These are phyloP conservation scores for Coemansia sp. DNA, from an alignment of 192 early-diverging fungal genomes.

Conservation along the genomic window DNA sequence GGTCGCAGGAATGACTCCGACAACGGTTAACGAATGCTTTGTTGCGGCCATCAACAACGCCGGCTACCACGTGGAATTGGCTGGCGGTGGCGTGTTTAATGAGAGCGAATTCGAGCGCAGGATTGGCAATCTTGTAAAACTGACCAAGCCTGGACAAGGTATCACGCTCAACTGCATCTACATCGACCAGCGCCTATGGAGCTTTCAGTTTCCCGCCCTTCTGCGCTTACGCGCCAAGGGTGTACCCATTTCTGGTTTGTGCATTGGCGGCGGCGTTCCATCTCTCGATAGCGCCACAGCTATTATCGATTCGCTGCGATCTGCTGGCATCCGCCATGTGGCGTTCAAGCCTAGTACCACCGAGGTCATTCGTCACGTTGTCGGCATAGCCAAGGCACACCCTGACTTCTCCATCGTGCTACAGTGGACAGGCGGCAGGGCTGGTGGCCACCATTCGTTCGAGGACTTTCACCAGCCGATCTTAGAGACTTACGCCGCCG, in stretches of 20 bases:
- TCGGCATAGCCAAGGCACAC: slow-evolving; percentile 79
- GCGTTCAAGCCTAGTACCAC: slow-evolving; percentile 87
- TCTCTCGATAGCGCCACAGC: slow-evolving; percentile 81
- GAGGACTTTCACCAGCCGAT: slow-evolving; percentile 95
- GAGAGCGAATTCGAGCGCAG: slow-evolving; percentile 65
- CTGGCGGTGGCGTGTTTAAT: slow-evolving; percentile 87
- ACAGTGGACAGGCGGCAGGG: slow-evolving; percentile 97
- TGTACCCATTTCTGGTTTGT: slow-evolving; percentile 87
- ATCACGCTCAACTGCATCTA: slow-evolving; percentile 93
- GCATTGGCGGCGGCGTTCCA: slow-evolving; percentile 92
- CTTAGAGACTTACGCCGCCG: slow-evolving; percentile 61
- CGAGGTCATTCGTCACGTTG: slow-evolving; percentile 75
- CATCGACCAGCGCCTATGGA: slow-evolving; percentile 70
- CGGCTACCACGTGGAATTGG: slow-evolving; percentile 89
- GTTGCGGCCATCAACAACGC: slow-evolving; percentile 85
- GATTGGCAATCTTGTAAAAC: slow-evolving; percentile 70
- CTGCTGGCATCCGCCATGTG: slow-evolving; percentile 71
- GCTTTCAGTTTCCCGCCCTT: slow-evolving; percentile 74
- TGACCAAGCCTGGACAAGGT: slow-evolving; percentile 75
- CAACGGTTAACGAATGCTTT: slow-evolving; percentile 75
- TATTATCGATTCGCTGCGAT: slow-evolving; percentile 72
- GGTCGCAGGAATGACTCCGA: slow-evolving; percentile 95
- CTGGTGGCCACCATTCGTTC: slow-evolving; percentile 94
- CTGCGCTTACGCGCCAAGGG: slow-evolving; percentile 80
- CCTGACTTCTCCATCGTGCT: slow-evolving; percentile 84